Evolutionary conservation across 371 early-diverging fungal genomes (phyloP), one percentile per base, ranked within the genome.

Genomic region (Mortierella sp.): DNA sequence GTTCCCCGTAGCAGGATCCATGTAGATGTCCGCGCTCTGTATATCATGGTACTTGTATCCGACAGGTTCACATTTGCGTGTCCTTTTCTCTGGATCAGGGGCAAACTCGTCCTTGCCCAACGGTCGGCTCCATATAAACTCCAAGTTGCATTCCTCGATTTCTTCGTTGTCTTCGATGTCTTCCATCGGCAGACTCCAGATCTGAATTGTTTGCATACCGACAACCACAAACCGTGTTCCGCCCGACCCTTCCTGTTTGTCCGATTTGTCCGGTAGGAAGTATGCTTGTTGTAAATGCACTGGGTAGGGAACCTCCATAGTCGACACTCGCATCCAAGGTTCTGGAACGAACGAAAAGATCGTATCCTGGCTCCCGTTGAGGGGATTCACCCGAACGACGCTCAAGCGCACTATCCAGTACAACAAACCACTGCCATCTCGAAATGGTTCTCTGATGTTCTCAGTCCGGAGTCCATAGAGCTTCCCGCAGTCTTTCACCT

Each of bases 341-440:
- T 77, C 77, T 0, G 77, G 77, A 39, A 69, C 51, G 19, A 77
- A 77, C 6, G 70, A 69, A 41, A 77, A 77, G 0, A 76, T 56
- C 44, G 17, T 24, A 7, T 19, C 28, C 56, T 34, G 3, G 48
- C 29, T 14, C 51, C 43, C 13, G 52, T 43, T 40, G 22, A 52
- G 0, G 24, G 34, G 31, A 41, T 73, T 44, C 25, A 56, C 58
- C 21, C 62, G 52, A 17, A 59, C 24, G 28, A 77, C 43, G 25
- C 70, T 66, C 16, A 77, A 66, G 47, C 70, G 62, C 6, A 62
- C 60, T 10, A 77, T 66, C 65, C 66, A 77, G 44, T 77, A 77
- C 22, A 53, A 53, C 8, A 39, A 48, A 2, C 77, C 77, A 4
- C 70, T 68, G 9, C 77, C 67, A 7, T 65, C 77, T 5, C 64